Evolutionary conservation across 2,329 filamentous ascomycete genomes (phyloP), one percentile per base, ranked within the genome.

Genomic region (Chlorencoelia australis): DNA sequence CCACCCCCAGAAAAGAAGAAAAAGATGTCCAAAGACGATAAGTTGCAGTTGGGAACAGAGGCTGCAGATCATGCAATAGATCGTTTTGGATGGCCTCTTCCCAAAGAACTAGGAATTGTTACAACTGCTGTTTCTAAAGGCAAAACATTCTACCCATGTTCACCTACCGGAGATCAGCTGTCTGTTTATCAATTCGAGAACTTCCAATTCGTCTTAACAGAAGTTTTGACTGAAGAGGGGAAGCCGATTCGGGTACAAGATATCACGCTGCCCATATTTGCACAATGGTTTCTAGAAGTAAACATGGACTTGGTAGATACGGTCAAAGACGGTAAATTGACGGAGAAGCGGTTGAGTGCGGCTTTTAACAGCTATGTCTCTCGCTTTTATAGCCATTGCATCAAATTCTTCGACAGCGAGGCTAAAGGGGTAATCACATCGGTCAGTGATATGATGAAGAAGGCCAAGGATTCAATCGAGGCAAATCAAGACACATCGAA

Each of bases 211-310:
- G 18, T 22, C 3, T 14, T 38, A 5, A 26, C 17, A 21, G 35
- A 41, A 20, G 11, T 39, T 9, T 7, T 26, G 7, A 15, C 15
- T 27, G 8, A 7, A 17, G 20, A 41, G 27, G 31, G 30, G n/a
- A 27, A 32, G n/a, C 42, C 35, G 3, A 43, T 45, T 29, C 16
- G 16, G 19, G 6, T 35, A 17, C 14, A 41, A 20, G n/a, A 45
- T 14, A 30, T 43, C 16, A 33, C 19, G n/a, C 22, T 30, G 17
- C 20, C 19, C n/a, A 31, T 33, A 9, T 35, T 45, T 17, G 15
- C 30, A 19, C 31, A 20, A 15, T 17, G 19, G 15, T 25, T 45
- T n/a, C 10, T 45, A 11, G 32, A 16, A 21, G 31, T 28, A 6
- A 45, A 43, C 16, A 14, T 35, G 5, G 22, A 28, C 3, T 27